Evolutionary conservation across 1,284 basidiomycete genomes (phyloP).

Genomic region (Peniophora sp.): DNA sequence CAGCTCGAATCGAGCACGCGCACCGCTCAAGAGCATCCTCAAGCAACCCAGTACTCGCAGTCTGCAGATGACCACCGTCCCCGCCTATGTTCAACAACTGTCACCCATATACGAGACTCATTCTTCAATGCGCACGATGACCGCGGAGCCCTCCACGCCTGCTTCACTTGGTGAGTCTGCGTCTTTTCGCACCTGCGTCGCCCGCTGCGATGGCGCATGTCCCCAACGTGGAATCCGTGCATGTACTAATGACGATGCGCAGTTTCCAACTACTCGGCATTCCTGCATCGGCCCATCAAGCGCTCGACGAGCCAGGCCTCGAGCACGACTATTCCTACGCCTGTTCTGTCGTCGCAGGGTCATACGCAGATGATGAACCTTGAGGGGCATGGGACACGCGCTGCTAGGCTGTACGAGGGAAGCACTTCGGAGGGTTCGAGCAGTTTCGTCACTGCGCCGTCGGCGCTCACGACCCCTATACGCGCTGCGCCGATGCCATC

Average conservation of each 20-base stretch:
- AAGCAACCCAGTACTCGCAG: not conserved
- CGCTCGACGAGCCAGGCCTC: slow-evolving; percentile 50
- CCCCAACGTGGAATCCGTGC: slow-evolving; percentile 1
- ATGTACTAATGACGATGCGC: not conserved
- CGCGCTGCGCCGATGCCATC: not conserved
- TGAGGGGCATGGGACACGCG: not conserved
- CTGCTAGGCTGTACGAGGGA: slow-evolving; percentile 31
- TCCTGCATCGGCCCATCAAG: slow-evolving; percentile 48
- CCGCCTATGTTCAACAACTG: slow-evolving; percentile 13
- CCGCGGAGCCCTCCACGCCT: slow-evolving; percentile 21
- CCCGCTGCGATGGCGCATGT: not conserved
- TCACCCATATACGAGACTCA: slow-evolving; percentile 19
- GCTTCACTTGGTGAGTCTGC: slow-evolving; percentile 15
- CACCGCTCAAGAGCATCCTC: slow-evolving; percentile 3
- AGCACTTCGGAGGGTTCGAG: slow-evolving; percentile 41
- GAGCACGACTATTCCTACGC: slow-evolving; percentile 17
- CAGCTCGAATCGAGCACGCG: not conserved
- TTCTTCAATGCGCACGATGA: slow-evolving; percentile 6
- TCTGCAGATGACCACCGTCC: not conserved
- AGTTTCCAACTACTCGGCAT: slow-evolving; percentile 27
- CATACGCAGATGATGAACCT: not conserved
- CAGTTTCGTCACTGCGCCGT: slow-evolving; percentile 53
- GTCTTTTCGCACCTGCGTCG: not conserved
- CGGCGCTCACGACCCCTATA: slow-evolving; percentile 11
- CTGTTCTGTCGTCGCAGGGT: not conserved